A percentile compares a stretch with the other conserved stretches of the same genome.
Conservation (phyloP, 2,329 filamentous ascomycete species). For the Fusarium avenaceum region DNA sequence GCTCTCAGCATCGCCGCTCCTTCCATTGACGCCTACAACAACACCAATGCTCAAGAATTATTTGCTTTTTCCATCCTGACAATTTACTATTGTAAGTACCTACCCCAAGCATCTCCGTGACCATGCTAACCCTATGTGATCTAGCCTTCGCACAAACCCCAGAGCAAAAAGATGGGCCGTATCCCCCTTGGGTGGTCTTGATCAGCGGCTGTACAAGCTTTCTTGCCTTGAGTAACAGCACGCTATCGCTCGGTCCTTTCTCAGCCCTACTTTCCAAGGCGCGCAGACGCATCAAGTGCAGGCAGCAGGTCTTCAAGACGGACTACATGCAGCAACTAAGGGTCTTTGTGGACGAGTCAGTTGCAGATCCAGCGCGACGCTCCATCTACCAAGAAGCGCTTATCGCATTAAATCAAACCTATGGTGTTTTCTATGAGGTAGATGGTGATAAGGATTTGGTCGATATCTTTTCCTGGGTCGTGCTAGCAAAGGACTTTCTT, state of each 20-base stretch:
- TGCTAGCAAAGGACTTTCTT: fast-evolving
- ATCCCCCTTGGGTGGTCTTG: background rate
- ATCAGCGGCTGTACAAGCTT: background rate
- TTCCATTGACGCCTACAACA: background rate
- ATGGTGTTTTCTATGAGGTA: background rate
- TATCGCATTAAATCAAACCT: background rate
- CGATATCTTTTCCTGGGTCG: background rate
- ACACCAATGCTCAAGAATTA: background rate
- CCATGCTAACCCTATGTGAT: too few species aligned
- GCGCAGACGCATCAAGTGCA: background rate
- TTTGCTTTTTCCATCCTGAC: background rate
- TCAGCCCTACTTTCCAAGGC: background rate
- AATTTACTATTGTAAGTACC: background rate
- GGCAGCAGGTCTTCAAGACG: background rate
- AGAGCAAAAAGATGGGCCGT: background rate
- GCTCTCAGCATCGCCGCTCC: background rate
- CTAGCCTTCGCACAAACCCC: background rate
- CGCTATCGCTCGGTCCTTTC: background rate
- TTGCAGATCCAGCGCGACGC: background rate
- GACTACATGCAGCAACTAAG: background rate
- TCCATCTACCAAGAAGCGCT: background rate
- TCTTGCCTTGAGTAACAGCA: fast-evolving
- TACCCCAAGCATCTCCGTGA: fast-evolving
- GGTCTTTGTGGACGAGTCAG: background rate
- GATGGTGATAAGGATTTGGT: background rate